Conservation (phyloP, 345 rosid species). For the Psidium friedrichsthalianum region DNA sequence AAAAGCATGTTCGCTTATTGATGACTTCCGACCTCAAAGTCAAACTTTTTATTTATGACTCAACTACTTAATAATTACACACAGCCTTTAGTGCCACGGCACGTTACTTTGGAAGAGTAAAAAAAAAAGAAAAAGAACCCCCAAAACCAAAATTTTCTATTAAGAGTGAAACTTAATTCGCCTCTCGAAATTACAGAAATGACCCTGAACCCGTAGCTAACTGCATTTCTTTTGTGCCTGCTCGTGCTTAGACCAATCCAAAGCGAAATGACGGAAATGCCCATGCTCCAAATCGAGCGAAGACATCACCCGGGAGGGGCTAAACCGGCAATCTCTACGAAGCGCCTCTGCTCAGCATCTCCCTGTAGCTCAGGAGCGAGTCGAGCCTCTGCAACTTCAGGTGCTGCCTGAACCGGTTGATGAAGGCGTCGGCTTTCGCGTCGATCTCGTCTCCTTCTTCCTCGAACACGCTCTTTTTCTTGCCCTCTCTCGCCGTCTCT, state of each 20-base stretch:
- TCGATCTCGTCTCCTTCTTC: slow-evolving; percentile 17
- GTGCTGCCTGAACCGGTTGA: slow-evolving; percentile 35
- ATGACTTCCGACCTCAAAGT: not conserved
- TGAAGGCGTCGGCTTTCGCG: slow-evolving; percentile 46
- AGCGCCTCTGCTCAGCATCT: slow-evolving; percentile 11
- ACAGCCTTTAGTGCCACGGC: not conserved
- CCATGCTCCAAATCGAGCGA: not conserved
- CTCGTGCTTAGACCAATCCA: not conserved
- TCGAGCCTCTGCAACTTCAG: slow-evolving; percentile 40
- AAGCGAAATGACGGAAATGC: not conserved
- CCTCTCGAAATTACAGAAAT: not conserved
- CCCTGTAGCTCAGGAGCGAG: slow-evolving; percentile 27
- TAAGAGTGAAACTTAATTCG: not conserved
- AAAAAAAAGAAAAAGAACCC: not conserved
- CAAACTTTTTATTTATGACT: not conserved
- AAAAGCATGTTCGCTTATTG: not conserved
- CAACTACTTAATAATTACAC: not conserved
- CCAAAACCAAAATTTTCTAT: not conserved
- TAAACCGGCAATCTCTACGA: not conserved
- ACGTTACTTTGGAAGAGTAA: not conserved
- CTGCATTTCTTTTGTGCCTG: not conserved
- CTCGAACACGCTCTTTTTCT: not conserved
- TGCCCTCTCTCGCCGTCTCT: not conserved
- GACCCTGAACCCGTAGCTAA: not conserved
- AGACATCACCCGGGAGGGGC: not conserved